A percentile compares a stretch with the other conserved stretches of the same genome.
phyloP scores from a whole-genome alignment of 2,329 filamentous ascomycete genomes.

The Elsinoe necatrix region DNA sequence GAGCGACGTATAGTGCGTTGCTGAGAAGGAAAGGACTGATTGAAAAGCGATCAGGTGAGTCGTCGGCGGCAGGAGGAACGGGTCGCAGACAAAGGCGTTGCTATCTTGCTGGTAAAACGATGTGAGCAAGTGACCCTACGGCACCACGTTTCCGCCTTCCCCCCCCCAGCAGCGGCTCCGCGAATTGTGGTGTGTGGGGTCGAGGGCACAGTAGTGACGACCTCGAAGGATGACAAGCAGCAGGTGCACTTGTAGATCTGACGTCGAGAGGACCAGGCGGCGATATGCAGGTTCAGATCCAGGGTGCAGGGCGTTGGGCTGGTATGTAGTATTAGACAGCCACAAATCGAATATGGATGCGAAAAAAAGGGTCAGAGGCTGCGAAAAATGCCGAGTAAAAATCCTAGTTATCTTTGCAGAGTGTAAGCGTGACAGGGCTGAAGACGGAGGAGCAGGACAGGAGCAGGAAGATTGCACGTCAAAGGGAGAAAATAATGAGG shows the following conservation, averaged over 20 bases:
- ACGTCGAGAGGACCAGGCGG: background rate
- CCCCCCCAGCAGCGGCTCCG: conserved; percentile 11
- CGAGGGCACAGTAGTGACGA: background rate
- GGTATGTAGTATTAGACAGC: background rate
- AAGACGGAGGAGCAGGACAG: background rate
- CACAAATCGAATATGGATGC: background rate
- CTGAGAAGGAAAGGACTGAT: background rate
- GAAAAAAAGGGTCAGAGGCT: background rate
- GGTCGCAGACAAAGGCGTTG: conserved; percentile 10
- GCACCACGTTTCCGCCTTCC: conserved; percentile 6
- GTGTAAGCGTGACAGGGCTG: background rate
- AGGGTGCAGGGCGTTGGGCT: background rate
- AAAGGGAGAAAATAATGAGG: conserved; percentile 5
- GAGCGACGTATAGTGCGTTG: background rate
- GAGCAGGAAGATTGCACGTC: background rate
- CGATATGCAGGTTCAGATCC: background rate
- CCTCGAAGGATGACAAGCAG: background rate
- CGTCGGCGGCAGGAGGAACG: background rate
- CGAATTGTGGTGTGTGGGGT: conserved; percentile 10
- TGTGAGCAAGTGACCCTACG: background rate
- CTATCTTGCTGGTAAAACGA: background rate
- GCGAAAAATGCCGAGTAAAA: conserved; percentile 1
- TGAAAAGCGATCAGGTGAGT: conserved; percentile 4
- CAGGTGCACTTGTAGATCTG: background rate
- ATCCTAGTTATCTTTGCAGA: background rate